Conservation (phyloP, 2,329 filamentous ascomycete species). For the Calonectria pseudoreteaudii region DNA sequence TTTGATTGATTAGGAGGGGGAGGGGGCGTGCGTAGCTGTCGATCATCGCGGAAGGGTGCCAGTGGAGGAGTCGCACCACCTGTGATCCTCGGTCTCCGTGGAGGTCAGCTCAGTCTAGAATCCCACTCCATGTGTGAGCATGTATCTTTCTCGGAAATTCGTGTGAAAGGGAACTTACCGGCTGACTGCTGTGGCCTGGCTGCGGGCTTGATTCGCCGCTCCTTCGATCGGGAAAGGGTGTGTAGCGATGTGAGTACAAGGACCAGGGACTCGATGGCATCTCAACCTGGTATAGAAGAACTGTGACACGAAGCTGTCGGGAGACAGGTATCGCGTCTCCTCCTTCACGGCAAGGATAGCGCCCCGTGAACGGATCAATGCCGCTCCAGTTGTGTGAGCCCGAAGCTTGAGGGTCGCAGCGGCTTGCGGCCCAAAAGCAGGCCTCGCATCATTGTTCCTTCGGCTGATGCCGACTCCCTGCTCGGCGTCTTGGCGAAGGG, state of each 20-base stretch:
- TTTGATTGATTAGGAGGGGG: background rate
- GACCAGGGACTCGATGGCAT: background rate
- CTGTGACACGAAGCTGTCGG: background rate
- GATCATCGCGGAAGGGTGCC: background rate
- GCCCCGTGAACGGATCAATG: background rate
- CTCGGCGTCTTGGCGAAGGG: background rate
- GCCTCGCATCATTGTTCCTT: background rate
- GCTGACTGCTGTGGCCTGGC: too few relatives aligned
- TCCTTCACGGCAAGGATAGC: background rate
- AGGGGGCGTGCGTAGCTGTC: background rate
- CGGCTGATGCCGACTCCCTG: background rate
- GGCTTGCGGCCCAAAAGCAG: background rate
- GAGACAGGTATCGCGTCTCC: background rate
- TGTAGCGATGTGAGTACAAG: background rate
- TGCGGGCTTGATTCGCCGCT: background rate
- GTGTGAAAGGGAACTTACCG: background rate
- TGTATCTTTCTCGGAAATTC: background rate
- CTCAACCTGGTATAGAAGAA: background rate
- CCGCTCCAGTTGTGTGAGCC: background rate
- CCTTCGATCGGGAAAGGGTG: background rate
- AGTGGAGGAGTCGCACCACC: background rate
- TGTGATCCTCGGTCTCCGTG: background rate
- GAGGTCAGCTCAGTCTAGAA: background rate
- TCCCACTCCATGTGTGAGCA: background rate
- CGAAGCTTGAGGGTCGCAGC: background rate